A percentile compares a stretch with the other conserved stretches of the same genome.
These are phyloP conservation scores for Phaeosphaeriaceae sp. DNA, from an alignment of 2,329 filamentous ascomycete genomes.

Conservation along the genomic window DNA sequence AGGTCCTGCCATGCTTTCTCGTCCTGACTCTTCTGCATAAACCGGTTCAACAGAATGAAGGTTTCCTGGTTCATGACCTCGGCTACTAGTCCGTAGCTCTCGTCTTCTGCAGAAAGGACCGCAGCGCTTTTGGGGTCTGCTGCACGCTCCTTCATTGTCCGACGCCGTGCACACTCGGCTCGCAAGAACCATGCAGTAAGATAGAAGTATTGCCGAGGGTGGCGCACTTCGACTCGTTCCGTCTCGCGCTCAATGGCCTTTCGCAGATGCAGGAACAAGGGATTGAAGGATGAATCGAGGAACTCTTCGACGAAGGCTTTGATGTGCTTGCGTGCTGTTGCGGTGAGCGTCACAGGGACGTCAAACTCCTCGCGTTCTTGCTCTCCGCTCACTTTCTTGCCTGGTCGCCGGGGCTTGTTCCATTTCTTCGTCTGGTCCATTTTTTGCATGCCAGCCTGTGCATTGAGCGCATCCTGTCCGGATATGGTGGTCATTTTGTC, in stretches of 20 bases:
- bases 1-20: slow-evolving; percentile 87
- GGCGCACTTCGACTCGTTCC: slow-evolving; percentile 77
- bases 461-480: slow-evolving; percentile 84
- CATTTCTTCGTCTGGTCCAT: slow-evolving; percentile 93
- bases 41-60: slow-evolving; percentile 85
- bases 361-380: slow-evolving; percentile 70
- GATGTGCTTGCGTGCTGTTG: slow-evolving; percentile 77
- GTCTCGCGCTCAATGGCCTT: slow-evolving; percentile 91
- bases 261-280: slow-evolving; percentile 79
- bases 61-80: slow-evolving; percentile 93
- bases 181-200: slow-evolving; percentile 91
- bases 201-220: slow-evolving; percentile 89
- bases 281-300: slow-evolving; percentile 93
- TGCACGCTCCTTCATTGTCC: slow-evolving; percentile 60
- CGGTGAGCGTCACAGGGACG: slow-evolving; percentile 71
- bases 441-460: slow-evolving; percentile 77
- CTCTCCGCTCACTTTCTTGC: slow-evolving; percentile 50
- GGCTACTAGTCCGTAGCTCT: slow-evolving; percentile 86
- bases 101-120: slow-evolving; percentile 59
- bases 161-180: slow-evolving; percentile 78
- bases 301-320: slow-evolving; percentile 90
- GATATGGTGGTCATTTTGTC: slow-evolving; percentile 85
- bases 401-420: slow-evolving; percentile 73
- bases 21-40: slow-evolving; percentile 80
- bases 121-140: slow-evolving; percentile 53